These are phyloP conservation scores for Barnettozyma sucrosica DNA, from an alignment of 805 yeast species.

Conservation along the genomic window DNA sequence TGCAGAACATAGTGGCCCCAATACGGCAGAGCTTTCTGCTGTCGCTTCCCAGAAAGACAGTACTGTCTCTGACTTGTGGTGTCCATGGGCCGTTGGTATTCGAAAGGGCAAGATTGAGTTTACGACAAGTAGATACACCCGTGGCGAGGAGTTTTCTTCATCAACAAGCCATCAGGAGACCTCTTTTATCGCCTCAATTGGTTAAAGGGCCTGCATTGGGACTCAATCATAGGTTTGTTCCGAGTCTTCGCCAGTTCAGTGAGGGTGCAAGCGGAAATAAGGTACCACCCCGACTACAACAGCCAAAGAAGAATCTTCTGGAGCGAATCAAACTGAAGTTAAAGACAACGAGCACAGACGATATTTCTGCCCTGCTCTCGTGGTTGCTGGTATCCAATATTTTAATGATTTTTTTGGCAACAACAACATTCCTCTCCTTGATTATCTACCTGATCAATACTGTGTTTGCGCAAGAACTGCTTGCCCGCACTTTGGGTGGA, in stretches of 20 bases:
- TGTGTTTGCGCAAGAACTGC: slow-evolving; percentile 56
- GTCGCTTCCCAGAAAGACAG: not conserved
- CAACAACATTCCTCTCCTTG: slow-evolving; percentile 87
- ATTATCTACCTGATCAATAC: slow-evolving; percentile 67
- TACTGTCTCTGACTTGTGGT: not conserved
- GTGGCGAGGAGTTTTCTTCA: not conserved
- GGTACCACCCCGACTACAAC: not conserved
- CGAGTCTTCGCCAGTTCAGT: not conserved
- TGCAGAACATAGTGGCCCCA: not conserved
- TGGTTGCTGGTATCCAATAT: slow-evolving; percentile 91
- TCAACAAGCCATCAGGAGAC: not conserved
- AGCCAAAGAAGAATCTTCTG: slow-evolving; percentile 30
- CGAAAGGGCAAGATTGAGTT: not conserved
- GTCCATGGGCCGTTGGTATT: not conserved
- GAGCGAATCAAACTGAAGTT: slow-evolving; percentile 65
- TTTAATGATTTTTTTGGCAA: slow-evolving; percentile 71
- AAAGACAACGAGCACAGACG: slow-evolving; percentile 75
- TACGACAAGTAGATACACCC: not conserved
- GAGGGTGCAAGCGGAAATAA: not conserved
- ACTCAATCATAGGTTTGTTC: not conserved
- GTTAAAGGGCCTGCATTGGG: not conserved
- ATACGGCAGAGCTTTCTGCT: not conserved
- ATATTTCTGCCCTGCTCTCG: slow-evolving; percentile 81
- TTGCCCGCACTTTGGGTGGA: slow-evolving; percentile 78
- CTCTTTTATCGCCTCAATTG: not conserved